phyloP scores from a whole-genome alignment of 2,329 filamentous ascomycete species.

The Ophiostoma sp. region DNA sequence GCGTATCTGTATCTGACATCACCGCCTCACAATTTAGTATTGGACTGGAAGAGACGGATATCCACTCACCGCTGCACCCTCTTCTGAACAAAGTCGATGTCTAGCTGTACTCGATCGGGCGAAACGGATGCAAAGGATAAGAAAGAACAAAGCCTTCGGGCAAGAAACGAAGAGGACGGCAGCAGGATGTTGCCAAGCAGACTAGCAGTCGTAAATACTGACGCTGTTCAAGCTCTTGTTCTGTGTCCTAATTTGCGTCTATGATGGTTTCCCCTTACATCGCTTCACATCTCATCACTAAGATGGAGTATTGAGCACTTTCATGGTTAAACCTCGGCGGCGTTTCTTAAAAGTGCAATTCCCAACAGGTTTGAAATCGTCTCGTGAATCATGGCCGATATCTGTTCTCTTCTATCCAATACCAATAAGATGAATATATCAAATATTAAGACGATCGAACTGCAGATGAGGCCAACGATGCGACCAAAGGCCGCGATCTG shows the following conservation, averaged over 20 bases:
- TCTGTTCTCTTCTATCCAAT: not conserved
- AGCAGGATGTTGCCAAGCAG: not conserved
- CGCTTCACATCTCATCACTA: not conserved
- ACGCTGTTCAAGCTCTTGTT: too few relatives aligned
- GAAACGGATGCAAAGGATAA: not conserved
- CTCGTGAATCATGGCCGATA: not conserved
- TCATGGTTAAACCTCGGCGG: not conserved
- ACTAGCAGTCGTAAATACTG: too few relatives aligned
- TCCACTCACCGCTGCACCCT: not conserved
- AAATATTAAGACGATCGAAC: not conserved
- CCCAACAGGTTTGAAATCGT: not conserved
- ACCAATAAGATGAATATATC: not conserved
- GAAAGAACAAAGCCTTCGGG: not conserved
- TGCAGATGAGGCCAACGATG: not conserved
- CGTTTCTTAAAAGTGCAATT: not conserved
- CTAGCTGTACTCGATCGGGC: not conserved
- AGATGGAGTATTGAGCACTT: not conserved
- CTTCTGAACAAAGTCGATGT: not conserved
- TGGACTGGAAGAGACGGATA: not conserved
- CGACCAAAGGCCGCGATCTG: not conserved
- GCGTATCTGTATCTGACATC: not conserved
- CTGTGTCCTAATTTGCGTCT: not conserved
- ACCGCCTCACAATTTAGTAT: not conserved
- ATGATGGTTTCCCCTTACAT: not conserved
- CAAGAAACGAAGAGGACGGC: not conserved